Conservation (phyloP, 192 early-diverging fungal species). For the Podila verticillata region DNA sequence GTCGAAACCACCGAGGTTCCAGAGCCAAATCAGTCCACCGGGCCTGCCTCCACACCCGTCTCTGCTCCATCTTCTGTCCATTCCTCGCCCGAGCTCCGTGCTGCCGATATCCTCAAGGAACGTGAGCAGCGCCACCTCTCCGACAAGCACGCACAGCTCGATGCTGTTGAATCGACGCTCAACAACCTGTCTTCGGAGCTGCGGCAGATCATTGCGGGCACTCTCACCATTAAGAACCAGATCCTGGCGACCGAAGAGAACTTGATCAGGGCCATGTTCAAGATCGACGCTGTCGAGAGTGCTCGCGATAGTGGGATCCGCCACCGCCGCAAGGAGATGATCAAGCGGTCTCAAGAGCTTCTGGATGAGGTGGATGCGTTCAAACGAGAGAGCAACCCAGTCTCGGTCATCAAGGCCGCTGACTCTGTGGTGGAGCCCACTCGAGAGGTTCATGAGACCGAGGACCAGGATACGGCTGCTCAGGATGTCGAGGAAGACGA, state of each 20-base stretch:
- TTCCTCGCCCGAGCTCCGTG: slow-evolving; percentile 38
- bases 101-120: slow-evolving; percentile 29
- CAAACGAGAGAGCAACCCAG: background rate
- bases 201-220: slow-evolving; percentile 18
- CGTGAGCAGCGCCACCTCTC: slow-evolving; percentile 17
- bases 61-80: slow-evolving; percentile 14
- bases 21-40: background rate
- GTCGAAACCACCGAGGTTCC: background rate
- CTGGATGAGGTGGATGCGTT: slow-evolving; percentile 24
- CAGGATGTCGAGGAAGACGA: background rate
- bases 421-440: background rate
- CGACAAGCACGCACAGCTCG: slow-evolving; percentile 30
- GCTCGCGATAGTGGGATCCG: slow-evolving; percentile 23
- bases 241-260: slow-evolving; percentile 26
- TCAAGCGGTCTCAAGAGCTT: slow-evolving; percentile 32
- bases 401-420: background rate
- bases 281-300: slow-evolving; percentile 29
- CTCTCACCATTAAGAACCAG: slow-evolving; percentile 16
- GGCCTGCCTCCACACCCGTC: background rate
- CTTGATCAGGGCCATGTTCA: slow-evolving; percentile 35
- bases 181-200: slow-evolving; percentile 29
- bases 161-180: slow-evolving; percentile 12
- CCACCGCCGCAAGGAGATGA: slow-evolving; percentile 34
- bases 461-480: background rate
- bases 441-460: background rate